Conservation (phyloP, 257 asterid genomes). For the Datura wrightii region DNA sequence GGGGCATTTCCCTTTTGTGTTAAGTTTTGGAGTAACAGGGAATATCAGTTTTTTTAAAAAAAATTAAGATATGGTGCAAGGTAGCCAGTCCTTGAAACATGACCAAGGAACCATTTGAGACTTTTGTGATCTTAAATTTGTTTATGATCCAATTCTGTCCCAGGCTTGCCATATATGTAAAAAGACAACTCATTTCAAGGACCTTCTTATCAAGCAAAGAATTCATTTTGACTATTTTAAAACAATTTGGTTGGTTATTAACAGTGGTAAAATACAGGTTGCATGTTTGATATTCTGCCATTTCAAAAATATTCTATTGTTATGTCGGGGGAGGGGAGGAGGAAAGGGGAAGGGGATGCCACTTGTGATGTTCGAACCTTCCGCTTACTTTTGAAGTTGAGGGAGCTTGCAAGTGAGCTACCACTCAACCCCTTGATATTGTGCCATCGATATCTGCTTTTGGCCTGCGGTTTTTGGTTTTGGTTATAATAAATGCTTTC, state of each 20-base stretch:
- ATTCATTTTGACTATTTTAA: not conserved
- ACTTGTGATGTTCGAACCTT: constrained; percentile 4
- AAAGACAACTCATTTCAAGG: not conserved
- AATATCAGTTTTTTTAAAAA: not conserved
- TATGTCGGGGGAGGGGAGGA: not conserved
- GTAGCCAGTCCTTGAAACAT: not conserved
- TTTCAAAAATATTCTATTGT: not conserved
- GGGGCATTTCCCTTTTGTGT: not conserved
- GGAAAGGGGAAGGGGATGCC: not conserved
- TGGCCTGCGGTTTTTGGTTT: not conserved
- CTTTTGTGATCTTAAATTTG: constrained; percentile 1
- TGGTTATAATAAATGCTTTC: constrained; percentile 22
- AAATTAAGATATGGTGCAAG: not conserved
- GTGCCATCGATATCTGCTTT: not conserved
- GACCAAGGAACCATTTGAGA: constrained; percentile 10
- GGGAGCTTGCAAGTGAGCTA: constrained; percentile 7
- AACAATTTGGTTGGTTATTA: not conserved
- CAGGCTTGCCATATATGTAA: not conserved
- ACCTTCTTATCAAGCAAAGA: not conserved
- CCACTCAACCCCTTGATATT: constrained; percentile 2
- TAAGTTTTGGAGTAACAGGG: not conserved
- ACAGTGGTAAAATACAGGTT: constrained; percentile 4
- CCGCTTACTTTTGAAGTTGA: constrained; percentile 22
- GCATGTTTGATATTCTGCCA: not conserved
- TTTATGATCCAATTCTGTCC: not conserved